Evolutionary conservation across 1,284 basidiomycete species (phyloP), one percentile per base, ranked within the genome.

Genomic region (Naganishia sp.): DNA sequence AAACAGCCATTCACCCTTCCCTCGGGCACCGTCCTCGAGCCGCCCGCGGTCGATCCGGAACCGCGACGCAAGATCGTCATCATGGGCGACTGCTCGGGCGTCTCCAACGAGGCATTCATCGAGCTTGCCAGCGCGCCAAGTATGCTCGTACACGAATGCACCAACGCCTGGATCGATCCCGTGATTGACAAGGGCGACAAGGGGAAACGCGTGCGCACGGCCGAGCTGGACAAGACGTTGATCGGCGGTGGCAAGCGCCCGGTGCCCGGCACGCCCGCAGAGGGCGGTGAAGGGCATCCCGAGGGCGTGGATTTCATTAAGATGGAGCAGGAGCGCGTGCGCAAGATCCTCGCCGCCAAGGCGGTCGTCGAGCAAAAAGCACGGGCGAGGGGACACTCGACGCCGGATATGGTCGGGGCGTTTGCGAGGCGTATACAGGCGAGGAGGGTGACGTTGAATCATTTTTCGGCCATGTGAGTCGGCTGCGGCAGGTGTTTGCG

Each of bases 361-460:
- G 59, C 59, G 16, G 59, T 61, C 18, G 59, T 46, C 31, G 65
- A 68, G 36, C 70, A 54, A 77, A 68, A 59, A 48, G 85, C 86
- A 4, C 75, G 85, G 28, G 79, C 81, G 53, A 82, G 88, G 67
- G 92, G 92, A 0, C 93, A 95, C 77, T 93, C 91, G 23, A 89
- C 89, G 0, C 89, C 92, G 0, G 82, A 81, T 28, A 90, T 90
- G 84, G 93, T 91, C 1, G 93, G 92, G 11, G 81, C 78, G 42
- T 94, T 94, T 75, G 92, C 92, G 1, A 84, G 82, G 57, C 74
- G 72, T 0, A 83, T 91, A 61, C 81, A 83, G 6, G 90, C 91
- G 16, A 80, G 85, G 69, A 79, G 84, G 64, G 80, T 95, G 6
- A 85, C 89, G 18, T 76, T 95, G 67, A 94, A 94, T 77, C 92